phyloP scores from a whole-genome alignment of 169 alveolate genomes.

The Cryptosporidium muris region DNA sequence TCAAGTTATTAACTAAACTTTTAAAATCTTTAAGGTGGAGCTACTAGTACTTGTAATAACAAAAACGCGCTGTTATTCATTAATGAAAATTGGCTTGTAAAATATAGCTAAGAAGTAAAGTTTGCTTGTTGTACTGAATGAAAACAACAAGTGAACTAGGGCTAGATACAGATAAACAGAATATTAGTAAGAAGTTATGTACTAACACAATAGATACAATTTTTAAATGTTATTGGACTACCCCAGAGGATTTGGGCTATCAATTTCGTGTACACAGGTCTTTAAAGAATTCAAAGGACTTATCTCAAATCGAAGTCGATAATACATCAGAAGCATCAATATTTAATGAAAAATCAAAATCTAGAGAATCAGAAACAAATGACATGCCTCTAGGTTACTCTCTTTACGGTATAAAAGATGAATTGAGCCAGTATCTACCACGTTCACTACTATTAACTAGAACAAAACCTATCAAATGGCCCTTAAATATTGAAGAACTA shows the following conservation, averaged over 20 bases:
- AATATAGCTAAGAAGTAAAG: too few relatives aligned
- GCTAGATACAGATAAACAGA: too few relatives aligned
- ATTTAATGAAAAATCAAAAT: too few relatives aligned
- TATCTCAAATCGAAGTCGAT: too few relatives aligned
- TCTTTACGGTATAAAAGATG: conserved; percentile 10
- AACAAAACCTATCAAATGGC: background rate
- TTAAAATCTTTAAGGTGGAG: background rate
- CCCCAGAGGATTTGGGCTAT: conserved; percentile 33
- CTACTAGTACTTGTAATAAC: too few relatives aligned
- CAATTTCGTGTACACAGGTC: background rate
- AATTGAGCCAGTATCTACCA: background rate
- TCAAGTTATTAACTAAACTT: background rate
- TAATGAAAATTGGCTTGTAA: background rate
- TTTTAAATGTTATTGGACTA: conserved; percentile 50
- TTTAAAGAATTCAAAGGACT: too few relatives aligned
- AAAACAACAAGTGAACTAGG: too few relatives aligned
- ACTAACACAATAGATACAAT: conserved; percentile 59
- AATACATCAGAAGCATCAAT: too few relatives aligned
- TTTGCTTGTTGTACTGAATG: too few relatives aligned
- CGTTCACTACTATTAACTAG: background rate
- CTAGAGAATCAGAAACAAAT: too few relatives aligned
- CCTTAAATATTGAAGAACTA: background rate
- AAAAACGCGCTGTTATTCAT: too few relatives aligned
- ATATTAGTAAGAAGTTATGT: background rate
- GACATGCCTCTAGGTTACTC: too few relatives aligned